These are phyloP conservation scores for Leishmania major DNA, from an alignment of 208 protist genomes.

Conservation along the genomic window DNA sequence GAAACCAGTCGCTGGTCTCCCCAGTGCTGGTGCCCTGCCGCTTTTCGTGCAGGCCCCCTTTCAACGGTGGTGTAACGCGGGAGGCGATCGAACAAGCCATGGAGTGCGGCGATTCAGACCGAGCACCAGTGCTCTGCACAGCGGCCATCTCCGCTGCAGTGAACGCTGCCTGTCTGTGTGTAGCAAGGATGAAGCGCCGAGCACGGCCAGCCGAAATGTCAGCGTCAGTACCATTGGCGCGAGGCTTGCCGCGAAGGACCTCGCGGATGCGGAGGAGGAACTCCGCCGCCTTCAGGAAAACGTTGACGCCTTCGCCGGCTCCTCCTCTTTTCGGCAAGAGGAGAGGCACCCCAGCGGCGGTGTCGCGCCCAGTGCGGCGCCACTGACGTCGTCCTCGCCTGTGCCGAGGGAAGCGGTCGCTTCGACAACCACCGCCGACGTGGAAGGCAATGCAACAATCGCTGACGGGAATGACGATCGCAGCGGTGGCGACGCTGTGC, in stretches of 20 bases:
- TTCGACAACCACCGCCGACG: not conserved
- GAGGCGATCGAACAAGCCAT: not conserved
- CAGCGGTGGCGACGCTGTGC: slow-evolving; percentile 1
- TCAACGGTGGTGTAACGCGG: slow-evolving; percentile 2
- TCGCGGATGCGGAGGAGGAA: slow-evolving; percentile 11
- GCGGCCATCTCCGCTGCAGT: not conserved
- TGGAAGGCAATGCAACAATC: not conserved
- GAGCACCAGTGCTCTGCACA: not conserved
- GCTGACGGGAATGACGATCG: not conserved
- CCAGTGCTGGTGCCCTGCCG: not conserved
- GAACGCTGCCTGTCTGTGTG: not conserved
- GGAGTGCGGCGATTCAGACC: not conserved
- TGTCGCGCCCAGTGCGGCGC: not conserved
- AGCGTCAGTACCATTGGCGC: not conserved
- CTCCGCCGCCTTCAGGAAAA: slow-evolving; percentile 11
- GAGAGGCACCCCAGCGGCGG: not conserved
- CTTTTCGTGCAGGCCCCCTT: not conserved
- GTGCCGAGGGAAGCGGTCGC: not conserved
- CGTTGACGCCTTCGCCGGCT: slow-evolving; percentile 1
- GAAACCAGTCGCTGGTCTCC: not conserved
- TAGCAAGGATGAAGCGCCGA: not conserved
- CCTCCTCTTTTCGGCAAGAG: not conserved
- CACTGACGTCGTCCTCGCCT: slow-evolving; percentile 6
- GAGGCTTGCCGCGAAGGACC: slow-evolving; percentile 1
- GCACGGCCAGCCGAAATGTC: too few relatives aligned